Conservation (phyloP, 345 rosid genomes). For the Lenwebbia sp. region DNA sequence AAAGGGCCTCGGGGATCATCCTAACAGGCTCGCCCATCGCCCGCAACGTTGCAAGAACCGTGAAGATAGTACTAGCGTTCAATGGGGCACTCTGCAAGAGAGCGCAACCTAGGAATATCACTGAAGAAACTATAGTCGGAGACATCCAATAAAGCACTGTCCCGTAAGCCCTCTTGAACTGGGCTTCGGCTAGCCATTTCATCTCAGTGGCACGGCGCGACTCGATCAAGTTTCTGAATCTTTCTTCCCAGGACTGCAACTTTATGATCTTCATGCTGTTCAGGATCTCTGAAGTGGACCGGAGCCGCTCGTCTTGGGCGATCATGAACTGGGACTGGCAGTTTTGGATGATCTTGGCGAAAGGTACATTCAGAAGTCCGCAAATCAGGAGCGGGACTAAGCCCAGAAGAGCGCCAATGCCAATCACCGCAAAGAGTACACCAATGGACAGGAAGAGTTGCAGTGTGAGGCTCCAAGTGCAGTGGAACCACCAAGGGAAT, state of each 20-base stretch:
- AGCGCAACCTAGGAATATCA: constrained; percentile 52
- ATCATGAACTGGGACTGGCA: constrained; percentile 54
- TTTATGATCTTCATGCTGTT: constrained; percentile 73
- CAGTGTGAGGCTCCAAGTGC: constrained; percentile 32
- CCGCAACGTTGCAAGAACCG: constrained; percentile 59
- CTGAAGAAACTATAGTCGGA: constrained; percentile 59
- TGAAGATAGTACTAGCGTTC: constrained; percentile 65
- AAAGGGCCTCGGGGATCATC: constrained; percentile 66
- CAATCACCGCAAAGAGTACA: constrained; percentile 44
- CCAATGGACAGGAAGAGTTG: constrained; percentile 47
- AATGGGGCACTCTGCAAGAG: constrained; percentile 44
- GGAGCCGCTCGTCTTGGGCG: constrained; percentile 60
- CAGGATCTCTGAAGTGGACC: constrained; percentile 56
- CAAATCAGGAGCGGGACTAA: constrained; percentile 35
- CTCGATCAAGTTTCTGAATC: constrained; percentile 51
- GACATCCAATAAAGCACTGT: constrained; percentile 59
- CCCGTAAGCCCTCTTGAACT: constrained; percentile 34
- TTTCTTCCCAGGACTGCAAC: constrained; percentile 77
- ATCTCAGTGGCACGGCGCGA: constrained; percentile 44
- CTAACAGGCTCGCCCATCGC: constrained; percentile 57
- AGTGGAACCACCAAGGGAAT: constrained; percentile 70
- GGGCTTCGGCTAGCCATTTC: constrained; percentile 50
- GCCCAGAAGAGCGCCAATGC: constrained; percentile 51
- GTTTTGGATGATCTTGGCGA: constrained; percentile 44
- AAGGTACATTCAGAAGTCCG: constrained; percentile 45